A percentile compares a stretch with the other conserved stretches of the same genome.
Evolutionary conservation across 1,284 basidiomycete genomes (phyloP).

Genomic region (Cutaneotrichosporon sp.): DNA sequence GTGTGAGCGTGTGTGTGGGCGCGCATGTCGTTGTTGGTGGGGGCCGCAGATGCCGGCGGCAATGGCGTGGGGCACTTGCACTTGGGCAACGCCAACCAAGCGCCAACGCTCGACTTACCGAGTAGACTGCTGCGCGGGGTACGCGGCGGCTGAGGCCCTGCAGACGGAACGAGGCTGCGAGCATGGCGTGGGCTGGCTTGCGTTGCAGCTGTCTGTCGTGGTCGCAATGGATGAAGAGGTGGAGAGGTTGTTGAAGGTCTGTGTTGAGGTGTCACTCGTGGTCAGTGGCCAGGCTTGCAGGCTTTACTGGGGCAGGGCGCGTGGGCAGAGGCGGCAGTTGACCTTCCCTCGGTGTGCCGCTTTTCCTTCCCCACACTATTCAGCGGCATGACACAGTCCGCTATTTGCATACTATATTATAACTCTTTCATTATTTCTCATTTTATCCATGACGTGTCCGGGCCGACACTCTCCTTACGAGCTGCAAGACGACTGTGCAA

Average conservation of each 20-base stretch:
- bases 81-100: too few relatives aligned
- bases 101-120: background rate
- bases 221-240: background rate
- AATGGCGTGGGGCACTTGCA: background rate
- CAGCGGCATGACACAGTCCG: background rate
- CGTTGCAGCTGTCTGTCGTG: background rate
- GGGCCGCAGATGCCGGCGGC: slow-evolving; percentile 7
- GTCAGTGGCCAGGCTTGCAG: too few relatives aligned
- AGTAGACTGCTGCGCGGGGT: background rate
- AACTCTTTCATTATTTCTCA: too few relatives aligned
- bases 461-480: too few relatives aligned
- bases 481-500: too few relatives aligned
- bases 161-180: slow-evolving; percentile 4
- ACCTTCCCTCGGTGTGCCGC: background rate
- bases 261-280: background rate
- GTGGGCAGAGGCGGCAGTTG: background rate
- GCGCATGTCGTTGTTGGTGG: background rate
- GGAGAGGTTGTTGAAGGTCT: background rate
- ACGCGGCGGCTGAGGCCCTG: slow-evolving; percentile 1
- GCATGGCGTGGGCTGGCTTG: background rate
- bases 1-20: background rate
- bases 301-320: background rate
- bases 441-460: background rate
- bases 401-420: background rate
- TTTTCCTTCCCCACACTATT: background rate